phyloP scores from a whole-genome alignment of 1,284 basidiomycete genomes.

The Rhodofomes roseus region DNA sequence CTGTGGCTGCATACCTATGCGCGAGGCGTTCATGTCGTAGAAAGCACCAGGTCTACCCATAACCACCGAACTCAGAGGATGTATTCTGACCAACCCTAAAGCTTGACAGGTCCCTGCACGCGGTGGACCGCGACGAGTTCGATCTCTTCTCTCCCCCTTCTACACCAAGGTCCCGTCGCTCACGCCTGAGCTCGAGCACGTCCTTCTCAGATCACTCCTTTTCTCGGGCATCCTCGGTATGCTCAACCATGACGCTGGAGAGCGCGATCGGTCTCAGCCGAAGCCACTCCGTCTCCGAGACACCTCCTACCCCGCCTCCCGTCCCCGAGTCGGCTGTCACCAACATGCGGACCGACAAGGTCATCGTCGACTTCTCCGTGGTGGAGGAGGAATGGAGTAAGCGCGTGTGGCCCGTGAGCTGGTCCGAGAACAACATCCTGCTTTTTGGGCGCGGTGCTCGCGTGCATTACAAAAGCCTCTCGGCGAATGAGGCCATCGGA shows the following conservation, averaged over 20 bases:
- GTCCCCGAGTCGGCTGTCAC: slow-evolving; percentile 1
- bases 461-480: slow-evolving; percentile 46
- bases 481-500: slow-evolving; percentile 38
- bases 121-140: neutral
- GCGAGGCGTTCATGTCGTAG: neutral
- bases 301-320: neutral
- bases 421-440: slow-evolving; percentile 39
- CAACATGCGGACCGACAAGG: slow-evolving; percentile 1
- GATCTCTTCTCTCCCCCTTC: neutral
- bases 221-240: neutral
- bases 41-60: no score
- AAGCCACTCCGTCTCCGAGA: neutral
- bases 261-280: slow-evolving; percentile 1
- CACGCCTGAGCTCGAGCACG: neutral
- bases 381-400: slow-evolving; percentile 13
- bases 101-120: neutral
- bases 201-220: slow-evolving; percentile 4
- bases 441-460: slow-evolving; percentile 51
- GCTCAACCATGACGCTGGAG: neutral
- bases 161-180: neutral
- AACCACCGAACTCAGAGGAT: neutral
- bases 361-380: slow-evolving; percentile 36
- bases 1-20: no score
- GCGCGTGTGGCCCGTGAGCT: slow-evolving; percentile 33
- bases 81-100: neutral